Percentiles rank a stretch among this genome's conserved stretches.
Conservation (phyloP, 345 rosid genomes). For the Psidium guajava region DNA sequence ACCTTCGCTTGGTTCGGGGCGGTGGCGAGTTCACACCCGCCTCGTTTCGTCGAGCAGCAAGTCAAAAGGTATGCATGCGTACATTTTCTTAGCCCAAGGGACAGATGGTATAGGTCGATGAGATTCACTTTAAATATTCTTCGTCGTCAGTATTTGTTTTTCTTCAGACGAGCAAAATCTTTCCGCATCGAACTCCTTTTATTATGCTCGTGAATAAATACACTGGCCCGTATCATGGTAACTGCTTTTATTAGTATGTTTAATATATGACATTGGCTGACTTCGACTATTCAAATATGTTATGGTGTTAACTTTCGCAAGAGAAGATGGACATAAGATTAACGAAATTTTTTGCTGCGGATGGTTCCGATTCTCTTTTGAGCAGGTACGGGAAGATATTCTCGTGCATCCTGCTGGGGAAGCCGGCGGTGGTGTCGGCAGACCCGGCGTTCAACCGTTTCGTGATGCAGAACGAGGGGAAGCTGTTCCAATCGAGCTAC, state of each 20-base stretch:
- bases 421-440: slow-evolving; percentile 64
- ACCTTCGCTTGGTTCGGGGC: slow-evolving; percentile 66
- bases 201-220: not conserved
- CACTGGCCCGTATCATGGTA: not conserved
- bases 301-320: not conserved
- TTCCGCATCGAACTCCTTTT: not conserved
- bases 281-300: not conserved
- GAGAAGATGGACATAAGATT: not conserved
- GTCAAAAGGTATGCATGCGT: slow-evolving; percentile 32
- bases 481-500: slow-evolving; percentile 73
- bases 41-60: slow-evolving; percentile 51
- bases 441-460: slow-evolving; percentile 57
- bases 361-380: not conserved
- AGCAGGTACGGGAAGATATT: slow-evolving; percentile 68
- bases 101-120: not conserved
- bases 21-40: slow-evolving; percentile 73
- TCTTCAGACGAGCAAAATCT: not conserved
- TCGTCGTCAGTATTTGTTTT: not conserved
- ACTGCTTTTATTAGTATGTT: not conserved
- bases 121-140: not conserved
- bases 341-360: not conserved
- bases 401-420: slow-evolving; percentile 69
- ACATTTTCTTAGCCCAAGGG: not conserved
- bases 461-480: slow-evolving; percentile 77
- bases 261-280: not conserved